Conservation (phyloP, 2,329 filamentous ascomycete genomes). For the Fusarium miscanthi region DNA sequence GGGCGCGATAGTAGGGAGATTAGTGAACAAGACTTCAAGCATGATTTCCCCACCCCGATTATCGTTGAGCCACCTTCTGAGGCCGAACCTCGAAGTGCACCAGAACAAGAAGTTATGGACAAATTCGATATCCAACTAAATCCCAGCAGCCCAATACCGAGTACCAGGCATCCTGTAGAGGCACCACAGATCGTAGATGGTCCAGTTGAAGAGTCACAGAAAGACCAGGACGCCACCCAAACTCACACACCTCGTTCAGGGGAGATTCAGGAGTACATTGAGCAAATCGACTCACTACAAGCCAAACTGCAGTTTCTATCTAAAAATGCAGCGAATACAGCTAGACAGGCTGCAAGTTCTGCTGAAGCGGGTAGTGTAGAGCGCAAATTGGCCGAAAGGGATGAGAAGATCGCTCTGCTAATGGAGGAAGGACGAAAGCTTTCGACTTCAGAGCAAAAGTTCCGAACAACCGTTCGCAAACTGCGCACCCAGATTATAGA, state of each 20-base stretch:
- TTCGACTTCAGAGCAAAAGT: conserved; percentile 86
- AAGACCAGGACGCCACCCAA: conserved; percentile 40
- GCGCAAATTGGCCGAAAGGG: conserved; percentile 86
- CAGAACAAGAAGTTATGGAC: background rate
- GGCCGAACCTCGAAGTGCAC: background rate
- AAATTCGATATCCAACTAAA: conserved; percentile 1
- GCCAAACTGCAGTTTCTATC: conserved; percentile 91
- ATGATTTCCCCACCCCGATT: conserved; percentile 3
- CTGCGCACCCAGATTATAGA: conserved; percentile 74
- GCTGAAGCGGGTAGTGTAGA: conserved; percentile 74
- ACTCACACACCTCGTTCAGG: conserved; percentile 68
- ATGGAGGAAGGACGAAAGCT: conserved; percentile 94
- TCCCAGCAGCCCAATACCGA: background rate
- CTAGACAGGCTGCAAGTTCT: conserved; percentile 73
- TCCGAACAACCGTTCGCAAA: conserved; percentile 85
- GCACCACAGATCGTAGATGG: background rate
- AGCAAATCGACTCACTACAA: conserved; percentile 91
- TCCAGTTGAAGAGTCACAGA: background rate
- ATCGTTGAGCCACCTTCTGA: conserved; percentile 16
- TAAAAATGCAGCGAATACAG: conserved; percentile 79
- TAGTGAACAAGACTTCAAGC: background rate
- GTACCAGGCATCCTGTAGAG: conserved; percentile 2
- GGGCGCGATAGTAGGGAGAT: conserved; percentile 3
- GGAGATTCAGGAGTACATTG: conserved; percentile 84
- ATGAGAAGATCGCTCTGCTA: conserved; percentile 87